Base-by-base conservation (phyloP, 306 rosid species). In the Geum urbanum region DNA sequence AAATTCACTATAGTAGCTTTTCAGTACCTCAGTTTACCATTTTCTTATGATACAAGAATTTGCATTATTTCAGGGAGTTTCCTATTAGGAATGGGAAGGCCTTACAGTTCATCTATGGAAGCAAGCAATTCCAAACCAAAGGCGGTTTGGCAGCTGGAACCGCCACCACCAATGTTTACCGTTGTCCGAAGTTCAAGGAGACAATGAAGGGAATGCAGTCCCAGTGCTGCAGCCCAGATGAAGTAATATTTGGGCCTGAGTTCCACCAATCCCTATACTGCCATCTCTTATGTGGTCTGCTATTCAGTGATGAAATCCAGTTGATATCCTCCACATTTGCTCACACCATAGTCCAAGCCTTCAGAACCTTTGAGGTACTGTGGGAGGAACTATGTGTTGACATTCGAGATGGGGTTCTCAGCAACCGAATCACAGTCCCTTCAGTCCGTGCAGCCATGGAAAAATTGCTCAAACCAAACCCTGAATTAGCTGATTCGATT, bases 261-360 rank as follows among this genome's bases (percentile, higher is more conserved):
- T 91, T 87, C 74, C 86, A 87, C 64, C 97, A 95, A 69, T 87
- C 99, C 2, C 27, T 95, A 4, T 95, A 95, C 76, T 95, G 97
- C 78, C 99, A 95, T 73, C 91, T 95, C 74, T 74, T 95, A 24
- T 91, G 99, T 58, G 97, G 97, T 2, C 79, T 95, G 24, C 76
- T 95, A 41, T 86, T 81, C 67, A 49, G 81, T 1, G 89, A 91
- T 1, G 89, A 91, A 63, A 76, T 95, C 63, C 88, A 84, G 58
- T 16, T 81, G 55, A 79, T 95, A 64, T 82, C 71, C 8, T 86
- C 99, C 2, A 74, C 87, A 24, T 92, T 92, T 77, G 98, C 98
- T 7, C 91, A 92, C 46, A 94, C 95, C 88, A 74, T 95, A 37
- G 76, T 95, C 47, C 84, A 77, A 71, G 81, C 99, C 4, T 95